Conservation (phyloP, 768 basidiomycete genomes). For the Lentinus brumalis region DNA sequence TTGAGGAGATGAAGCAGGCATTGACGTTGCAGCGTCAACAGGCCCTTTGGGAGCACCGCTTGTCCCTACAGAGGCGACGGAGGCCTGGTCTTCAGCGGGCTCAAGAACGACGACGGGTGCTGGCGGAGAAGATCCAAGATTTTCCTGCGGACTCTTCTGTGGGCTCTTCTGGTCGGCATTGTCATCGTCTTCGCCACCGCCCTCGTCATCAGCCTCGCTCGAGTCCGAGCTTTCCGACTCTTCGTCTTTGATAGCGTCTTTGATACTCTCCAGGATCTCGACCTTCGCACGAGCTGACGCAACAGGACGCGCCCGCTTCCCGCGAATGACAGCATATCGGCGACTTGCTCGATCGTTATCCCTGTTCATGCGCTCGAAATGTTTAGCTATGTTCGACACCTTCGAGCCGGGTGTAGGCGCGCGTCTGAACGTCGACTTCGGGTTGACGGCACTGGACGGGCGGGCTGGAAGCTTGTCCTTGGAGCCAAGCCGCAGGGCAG, state of each 20-base stretch:
- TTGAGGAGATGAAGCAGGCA: not conserved
- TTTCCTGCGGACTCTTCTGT: constrained; percentile 18
- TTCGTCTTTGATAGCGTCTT: constrained; percentile 87
- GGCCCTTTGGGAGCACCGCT: not conserved
- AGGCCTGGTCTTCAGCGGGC: not conserved
- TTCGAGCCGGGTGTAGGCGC: constrained; percentile 57
- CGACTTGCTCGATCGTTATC: constrained; percentile 76
- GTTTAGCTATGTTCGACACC: constrained; percentile 86
- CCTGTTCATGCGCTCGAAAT: constrained; percentile 83
- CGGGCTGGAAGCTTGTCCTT: constrained; percentile 47
- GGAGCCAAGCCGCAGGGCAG: constrained; percentile 32
- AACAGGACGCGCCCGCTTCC: constrained; percentile 86
- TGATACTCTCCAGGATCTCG: constrained; percentile 84
- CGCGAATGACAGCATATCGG: constrained; percentile 84
- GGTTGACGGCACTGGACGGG: constrained; percentile 40
- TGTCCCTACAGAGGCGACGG: not conserved
- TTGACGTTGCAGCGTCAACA: not conserved
- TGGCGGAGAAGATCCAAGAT: not conserved
- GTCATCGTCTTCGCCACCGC: constrained; percentile 58
- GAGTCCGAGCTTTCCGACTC: constrained; percentile 67
- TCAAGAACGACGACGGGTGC: not conserved
- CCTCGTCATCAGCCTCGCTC: constrained; percentile 67
- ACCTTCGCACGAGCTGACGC: constrained; percentile 87
- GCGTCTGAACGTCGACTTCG: constrained; percentile 59
- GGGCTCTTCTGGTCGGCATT: constrained; percentile 30